Evolutionary conservation across 805 yeast genomes (phyloP), one percentile per base, ranked within the genome.

Genomic region (Ogataea zsoltii): DNA sequence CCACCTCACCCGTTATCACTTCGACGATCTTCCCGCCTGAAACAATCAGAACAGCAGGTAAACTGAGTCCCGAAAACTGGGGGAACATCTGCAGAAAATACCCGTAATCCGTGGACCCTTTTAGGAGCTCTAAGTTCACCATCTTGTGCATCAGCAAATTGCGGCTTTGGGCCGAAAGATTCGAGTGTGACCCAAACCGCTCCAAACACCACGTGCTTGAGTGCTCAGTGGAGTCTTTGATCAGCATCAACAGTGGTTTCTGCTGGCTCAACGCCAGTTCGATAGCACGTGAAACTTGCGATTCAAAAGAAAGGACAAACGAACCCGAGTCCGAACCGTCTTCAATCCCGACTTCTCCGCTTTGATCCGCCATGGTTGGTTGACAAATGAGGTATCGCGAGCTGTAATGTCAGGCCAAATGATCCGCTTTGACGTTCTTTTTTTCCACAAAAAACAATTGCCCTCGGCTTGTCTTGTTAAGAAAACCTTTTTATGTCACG

Each of bases 31-130:
- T 59, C 6, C 84, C 80, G 10, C 68, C 64, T 28, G 61, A 65
- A n/a, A 86, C 69, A 12, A 83, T 65, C 55, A 78, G 74, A 18
- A 84, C 65, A 50, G 86, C 73, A 1, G 91, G 91, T 3, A 74
- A 69, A 0, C 55, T 56, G 7, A 74, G 66, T 14, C 70, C 64
- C 2, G 37, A 41, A 36, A 55, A 57, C 11, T 53, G 54, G 1
- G 80, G 80, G 50, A 81, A 82, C n/a, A 83, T 66, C 49, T 80
- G 82, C 29, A 71, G 66, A 55, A 85, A 82, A 51, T 68, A 67
- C 1, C 49, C 55, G 48, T 69, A 80, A 48, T 80, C 79, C 0
- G 57, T 54, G 1, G 81, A 63, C 3, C 65, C 74, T 37, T 69
- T 64, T 1, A 57, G 30, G 17, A 82, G 57, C 46, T 66, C 61